Percentiles rank a stretch among this genome's conserved stretches.
These are phyloP conservation scores for Macrolepiota dolichaula DNA, from an alignment of 768 basidiomycete genomes.

Conservation along the genomic window DNA sequence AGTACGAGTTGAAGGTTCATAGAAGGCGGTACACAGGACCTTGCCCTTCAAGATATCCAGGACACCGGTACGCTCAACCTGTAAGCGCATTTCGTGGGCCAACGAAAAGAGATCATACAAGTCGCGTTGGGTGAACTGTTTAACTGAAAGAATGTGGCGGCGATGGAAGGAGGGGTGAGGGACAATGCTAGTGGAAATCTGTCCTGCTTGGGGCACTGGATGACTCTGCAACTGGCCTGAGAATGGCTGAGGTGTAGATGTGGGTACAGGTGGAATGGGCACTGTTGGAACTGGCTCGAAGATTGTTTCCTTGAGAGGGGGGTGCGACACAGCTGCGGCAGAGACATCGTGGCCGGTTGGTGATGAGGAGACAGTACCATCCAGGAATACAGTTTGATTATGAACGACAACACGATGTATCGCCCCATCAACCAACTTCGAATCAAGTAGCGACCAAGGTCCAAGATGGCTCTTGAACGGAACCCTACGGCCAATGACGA, in stretches of 20 bases:
- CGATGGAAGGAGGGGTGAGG: slow-evolving; percentile 89
- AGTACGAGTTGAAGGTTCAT: slow-evolving; percentile 95
- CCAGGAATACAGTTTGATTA: slow-evolving; percentile 85
- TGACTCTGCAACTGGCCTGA: slow-evolving; percentile 14
- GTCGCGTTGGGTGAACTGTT: slow-evolving; percentile 87
- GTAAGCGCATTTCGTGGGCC: slow-evolving; percentile 94
- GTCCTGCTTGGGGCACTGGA: slow-evolving; percentile 31
- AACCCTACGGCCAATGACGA: slow-evolving; percentile 77
- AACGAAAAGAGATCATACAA: slow-evolving; percentile 92
- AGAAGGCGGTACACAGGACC: slow-evolving; percentile 90
- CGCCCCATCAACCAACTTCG: slow-evolving; percentile 58
- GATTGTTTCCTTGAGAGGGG: slow-evolving; percentile 13
- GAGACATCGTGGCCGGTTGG: slow-evolving; percentile 75
- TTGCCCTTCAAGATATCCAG: slow-evolving; percentile 90
- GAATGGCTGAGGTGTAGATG: slow-evolving; percentile 2
- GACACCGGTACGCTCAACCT: slow-evolving; percentile 87
- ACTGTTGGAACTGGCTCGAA: background rate
- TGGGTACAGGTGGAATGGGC: slow-evolving; percentile 18
- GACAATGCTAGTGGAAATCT: slow-evolving; percentile 44
- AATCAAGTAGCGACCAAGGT: slow-evolving; percentile 84
- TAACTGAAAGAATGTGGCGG: slow-evolving; percentile 90
- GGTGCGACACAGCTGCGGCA: slow-evolving; percentile 48
- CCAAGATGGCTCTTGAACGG: slow-evolving; percentile 46
- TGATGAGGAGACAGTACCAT: slow-evolving; percentile 65
- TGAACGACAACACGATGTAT: slow-evolving; percentile 92